Evolutionary conservation across 1,139 yeast genomes (phyloP), one percentile per base, ranked within the genome.

Genomic region (Lodderomyces orthopsilosis): DNA sequence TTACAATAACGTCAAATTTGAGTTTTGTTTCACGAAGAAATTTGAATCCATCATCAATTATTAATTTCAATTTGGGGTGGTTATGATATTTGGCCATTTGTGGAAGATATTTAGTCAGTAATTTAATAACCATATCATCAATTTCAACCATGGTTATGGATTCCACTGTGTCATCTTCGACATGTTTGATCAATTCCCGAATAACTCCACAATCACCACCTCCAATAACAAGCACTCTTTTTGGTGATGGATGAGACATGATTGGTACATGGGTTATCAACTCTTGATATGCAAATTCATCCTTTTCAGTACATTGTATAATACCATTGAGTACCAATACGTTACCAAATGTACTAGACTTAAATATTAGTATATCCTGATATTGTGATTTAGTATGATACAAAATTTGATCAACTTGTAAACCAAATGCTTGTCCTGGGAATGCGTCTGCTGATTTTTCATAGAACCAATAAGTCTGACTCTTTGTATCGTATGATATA

Each of bases 141-240:
- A 93, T 93, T 63, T 93, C 98, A 44, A 93, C 94, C 66, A 91
- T 77, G 19, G 85, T 83, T 24, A 89, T 86, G 46, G 73, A 66
- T 51, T 86, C 85, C 26, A 91, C 83, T 41, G 75, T 62, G 1
- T 73, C 72, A 19, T 56, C 53, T 7, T 62, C 63, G 30, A 67
- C 58, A 65, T 91, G 97, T 66, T 91, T 89, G 51, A 86, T 79
- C 33, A 87, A 76, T 65, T 88, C 96, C 55, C 96, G 77, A 40
- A 88, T 72, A 15, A 89, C 96, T 48, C 96, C 96, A 53, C 96
- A 95, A 64, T 88, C 96, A 35, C 96, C 96, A 24, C 96, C 96
- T 28, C 96, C 96, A 54, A 88, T 87, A 39, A 88, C 95, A 47
- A 88, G 75, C 15, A 88, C 95, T 46, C 75, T 77, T 58, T 77